phyloP scores from a whole-genome alignment of 192 early-diverging fungal genomes.

The Pilaira anomala region DNA sequence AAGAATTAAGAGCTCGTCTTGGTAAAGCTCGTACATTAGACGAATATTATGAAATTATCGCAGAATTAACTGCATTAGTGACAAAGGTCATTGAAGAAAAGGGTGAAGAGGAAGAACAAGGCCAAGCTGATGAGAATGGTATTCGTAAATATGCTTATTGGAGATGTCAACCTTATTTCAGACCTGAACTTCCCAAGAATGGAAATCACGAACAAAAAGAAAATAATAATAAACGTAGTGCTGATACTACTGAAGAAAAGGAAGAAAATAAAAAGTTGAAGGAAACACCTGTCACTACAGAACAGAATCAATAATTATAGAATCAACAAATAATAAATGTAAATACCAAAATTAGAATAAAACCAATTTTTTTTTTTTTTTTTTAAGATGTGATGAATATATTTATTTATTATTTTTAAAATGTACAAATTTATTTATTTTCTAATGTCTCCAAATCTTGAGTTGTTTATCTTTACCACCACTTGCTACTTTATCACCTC shows the following conservation, averaged over 20 bases:
- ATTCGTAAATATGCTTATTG: conserved; percentile 54
- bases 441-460: conserved; percentile 70
- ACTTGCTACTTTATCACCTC: conserved; percentile 87
- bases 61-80: background rate
- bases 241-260: background rate
- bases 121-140: conserved; percentile 31
- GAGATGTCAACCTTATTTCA: conserved; percentile 46
- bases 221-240: background rate
- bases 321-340: background rate
- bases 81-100: conserved; percentile 1
- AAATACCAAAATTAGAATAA: background rate
- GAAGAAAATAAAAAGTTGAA: conserved; percentile 11
- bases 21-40: conserved; percentile 58
- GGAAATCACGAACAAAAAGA: background rate
- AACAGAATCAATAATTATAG: background rate
- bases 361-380: no score
- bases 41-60: conserved; percentile 22
- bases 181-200: conserved; percentile 1
- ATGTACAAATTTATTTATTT: conserved; percentile 11
- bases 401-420: background rate
- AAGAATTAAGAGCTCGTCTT: conserved; percentile 75
- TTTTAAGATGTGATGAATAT: no score
- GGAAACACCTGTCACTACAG: background rate
- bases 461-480: conserved; percentile 91
- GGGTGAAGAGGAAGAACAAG: conserved; percentile 36